Evolutionary conservation across 73 alveolate species (phyloP).

Genomic region (Blepharisma stoltei): DNA sequence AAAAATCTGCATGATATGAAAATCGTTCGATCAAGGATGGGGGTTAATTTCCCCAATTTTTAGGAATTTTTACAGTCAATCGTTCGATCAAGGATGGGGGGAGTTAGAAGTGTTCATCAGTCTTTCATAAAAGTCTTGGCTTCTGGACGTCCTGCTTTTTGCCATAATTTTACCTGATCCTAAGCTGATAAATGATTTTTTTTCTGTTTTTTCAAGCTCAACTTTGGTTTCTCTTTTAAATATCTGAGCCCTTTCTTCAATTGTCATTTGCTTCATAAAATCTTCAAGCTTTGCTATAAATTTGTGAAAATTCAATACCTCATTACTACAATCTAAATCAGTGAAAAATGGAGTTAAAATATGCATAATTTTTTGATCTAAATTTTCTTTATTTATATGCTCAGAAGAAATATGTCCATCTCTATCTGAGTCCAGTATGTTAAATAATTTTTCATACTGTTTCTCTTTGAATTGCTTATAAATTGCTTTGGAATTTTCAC

Average conservation of each 20-base stretch:
- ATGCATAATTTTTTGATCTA: background rate
- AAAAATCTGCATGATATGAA: no score
- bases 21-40: no score
- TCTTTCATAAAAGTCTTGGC: background rate
- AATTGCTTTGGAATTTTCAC: background rate
- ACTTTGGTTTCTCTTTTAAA: background rate
- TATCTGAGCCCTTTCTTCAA: background rate
- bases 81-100: no score
- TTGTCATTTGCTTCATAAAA: background rate
- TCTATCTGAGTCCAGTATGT: slow-evolving; percentile 1
- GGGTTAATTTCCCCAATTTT: no score
- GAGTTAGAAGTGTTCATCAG: background rate
- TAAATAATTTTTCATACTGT: slow-evolving; percentile 13
- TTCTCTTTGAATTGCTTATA: background rate
- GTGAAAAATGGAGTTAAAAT: slow-evolving; percentile 13
- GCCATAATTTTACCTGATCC: background rate
- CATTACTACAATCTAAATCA: background rate
- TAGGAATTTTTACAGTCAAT: no score
- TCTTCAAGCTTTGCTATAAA: background rate
- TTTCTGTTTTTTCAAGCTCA: background rate
- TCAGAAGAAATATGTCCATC: slow-evolving; percentile 17
- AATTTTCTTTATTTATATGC: background rate
- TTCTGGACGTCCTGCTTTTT: background rate
- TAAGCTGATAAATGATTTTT: background rate
- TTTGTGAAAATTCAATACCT: background rate